Evolutionary conservation across 2,329 filamentous ascomycete genomes (phyloP), one percentile per base, ranked within the genome.

Genomic region (Pyricularia grisea): DNA sequence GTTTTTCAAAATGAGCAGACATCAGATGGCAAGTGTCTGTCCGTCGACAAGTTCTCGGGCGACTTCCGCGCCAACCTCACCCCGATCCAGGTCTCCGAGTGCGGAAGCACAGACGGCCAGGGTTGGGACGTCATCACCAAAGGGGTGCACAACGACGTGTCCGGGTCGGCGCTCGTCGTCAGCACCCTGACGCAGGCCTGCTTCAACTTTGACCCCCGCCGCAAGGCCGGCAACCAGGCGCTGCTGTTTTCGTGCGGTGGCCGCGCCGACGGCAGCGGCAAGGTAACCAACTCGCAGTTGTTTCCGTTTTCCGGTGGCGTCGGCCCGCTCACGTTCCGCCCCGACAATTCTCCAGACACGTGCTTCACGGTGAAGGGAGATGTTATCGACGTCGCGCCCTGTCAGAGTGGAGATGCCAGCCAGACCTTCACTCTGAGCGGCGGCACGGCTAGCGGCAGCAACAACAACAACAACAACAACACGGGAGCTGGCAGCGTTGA

Each of bases 181-280:
- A 88, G 81, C 78, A 84, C 83, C 3, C 75, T 85, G 72, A 88
- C 85, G 1, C 81, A 87, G 74, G 85, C 85, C 63, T 88, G 86
- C 73, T 77, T 87, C 73, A 88, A 86, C 77, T 86, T 86, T 70
- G 85, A 88, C 72, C 80, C 81, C 5, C 80, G 85, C 65, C 80
- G 84, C 31, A 75, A 79, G 0, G 78, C 79, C 2, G 84, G 84
- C 12, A 82, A 84, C 73, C 84, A 86, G 72, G 84, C 86, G 17
- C 73, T 83, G 42, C 78, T 88, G 28, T 88, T 88, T 73, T 86
- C 85, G 12, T 88, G 86, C 71, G 86, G 85, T 67, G 85, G 85
- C 20, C 79, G 85, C 58, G 85, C 85, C 25, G 86, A 85, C 70
- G 85, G 85, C 64, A 76, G 80, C 25, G 85, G 85, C 17, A 71